A percentile compares a stretch with the other conserved stretches of the same genome.
These are phyloP conservation scores for Geotrichum phurueaensis DNA, from an alignment of 1,139 yeast genomes.

Conservation along the genomic window DNA sequence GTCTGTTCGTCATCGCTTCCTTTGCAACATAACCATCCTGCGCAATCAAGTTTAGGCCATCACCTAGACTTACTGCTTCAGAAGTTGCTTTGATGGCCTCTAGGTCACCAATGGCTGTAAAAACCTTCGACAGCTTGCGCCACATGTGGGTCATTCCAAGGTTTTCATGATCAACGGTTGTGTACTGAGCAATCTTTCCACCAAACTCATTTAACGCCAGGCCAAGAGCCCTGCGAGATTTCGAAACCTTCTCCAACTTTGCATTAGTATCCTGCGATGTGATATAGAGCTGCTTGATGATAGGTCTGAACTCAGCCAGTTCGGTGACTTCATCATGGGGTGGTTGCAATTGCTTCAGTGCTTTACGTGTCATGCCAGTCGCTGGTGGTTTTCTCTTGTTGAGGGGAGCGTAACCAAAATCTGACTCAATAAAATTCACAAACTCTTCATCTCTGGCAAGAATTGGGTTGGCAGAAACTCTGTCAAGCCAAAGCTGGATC, in stretches of 20 bases:
- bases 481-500: conserved; percentile 83
- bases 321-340: conserved; percentile 85
- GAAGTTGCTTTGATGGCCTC: conserved; percentile 67
- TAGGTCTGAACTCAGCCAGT: conserved; percentile 78
- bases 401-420: conserved; percentile 54
- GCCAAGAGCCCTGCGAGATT: conserved; percentile 51
- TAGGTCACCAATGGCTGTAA: conserved; percentile 68
- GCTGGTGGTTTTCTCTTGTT: conserved; percentile 50
- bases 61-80: conserved; percentile 72
- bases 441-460: conserved; percentile 82
- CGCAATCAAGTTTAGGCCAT: conserved; percentile 58
- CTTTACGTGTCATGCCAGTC: conserved; percentile 79
- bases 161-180: conserved; percentile 47
- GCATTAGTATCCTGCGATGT: conserved; percentile 51
- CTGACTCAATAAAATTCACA: conserved; percentile 80
- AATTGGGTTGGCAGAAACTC: conserved; percentile 69
- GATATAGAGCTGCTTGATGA: conserved; percentile 71
- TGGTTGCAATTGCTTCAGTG: conserved; percentile 83
- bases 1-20: conserved; percentile 89
- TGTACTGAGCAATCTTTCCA: conserved; percentile 45
- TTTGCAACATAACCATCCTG: conserved; percentile 82
- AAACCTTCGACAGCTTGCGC: conserved; percentile 66
- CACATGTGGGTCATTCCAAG: conserved; percentile 79
- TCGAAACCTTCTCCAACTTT: conserved; percentile 51
- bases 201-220: conserved; percentile 61